These are phyloP conservation scores for Cryomyces antarcticus DNA, from an alignment of 495 filamentous ascomycete species.

Conservation along the genomic window DNA sequence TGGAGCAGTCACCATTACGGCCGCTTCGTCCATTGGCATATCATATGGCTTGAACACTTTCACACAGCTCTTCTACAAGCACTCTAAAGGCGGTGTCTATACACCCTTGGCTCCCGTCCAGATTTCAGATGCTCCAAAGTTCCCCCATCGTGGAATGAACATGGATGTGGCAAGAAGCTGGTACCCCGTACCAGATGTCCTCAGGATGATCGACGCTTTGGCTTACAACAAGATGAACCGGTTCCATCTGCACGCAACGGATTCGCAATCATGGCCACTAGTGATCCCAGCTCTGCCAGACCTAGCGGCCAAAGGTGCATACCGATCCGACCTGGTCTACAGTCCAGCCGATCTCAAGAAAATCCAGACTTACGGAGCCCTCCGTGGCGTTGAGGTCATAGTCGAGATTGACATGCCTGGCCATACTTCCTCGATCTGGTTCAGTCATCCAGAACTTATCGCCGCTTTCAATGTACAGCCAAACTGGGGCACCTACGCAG, in stretches of 20 bases:
- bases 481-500: constrained; percentile 41
- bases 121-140: constrained; percentile 46
- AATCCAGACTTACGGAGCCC: constrained; percentile 44
- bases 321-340: constrained; percentile 38
- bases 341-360: constrained; percentile 35
- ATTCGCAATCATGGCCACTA: constrained; percentile 69
- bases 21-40: constrained; percentile 42
- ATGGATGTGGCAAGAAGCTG: constrained; percentile 51
- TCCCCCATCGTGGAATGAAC: constrained; percentile 52
- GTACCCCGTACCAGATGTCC: constrained; percentile 39
- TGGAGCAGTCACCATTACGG: constrained; percentile 37
- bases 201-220: constrained; percentile 49
- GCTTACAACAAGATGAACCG: constrained; percentile 62
- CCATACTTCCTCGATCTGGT: constrained; percentile 44
- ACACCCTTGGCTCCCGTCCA: constrained; percentile 41
- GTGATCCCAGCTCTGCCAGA: constrained; percentile 53
- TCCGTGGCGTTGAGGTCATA: constrained; percentile 49
- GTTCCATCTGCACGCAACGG: constrained; percentile 59
- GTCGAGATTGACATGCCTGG: constrained; percentile 71
- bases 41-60: constrained; percentile 49
- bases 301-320: constrained; percentile 48
- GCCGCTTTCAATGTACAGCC: constrained; percentile 48
- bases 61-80: constrained; percentile 53
- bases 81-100: constrained; percentile 38
- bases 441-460: constrained; percentile 51